Conservation (phyloP, 2,329 filamentous ascomycete genomes). For the Aspergillus carbonarius region DNA sequence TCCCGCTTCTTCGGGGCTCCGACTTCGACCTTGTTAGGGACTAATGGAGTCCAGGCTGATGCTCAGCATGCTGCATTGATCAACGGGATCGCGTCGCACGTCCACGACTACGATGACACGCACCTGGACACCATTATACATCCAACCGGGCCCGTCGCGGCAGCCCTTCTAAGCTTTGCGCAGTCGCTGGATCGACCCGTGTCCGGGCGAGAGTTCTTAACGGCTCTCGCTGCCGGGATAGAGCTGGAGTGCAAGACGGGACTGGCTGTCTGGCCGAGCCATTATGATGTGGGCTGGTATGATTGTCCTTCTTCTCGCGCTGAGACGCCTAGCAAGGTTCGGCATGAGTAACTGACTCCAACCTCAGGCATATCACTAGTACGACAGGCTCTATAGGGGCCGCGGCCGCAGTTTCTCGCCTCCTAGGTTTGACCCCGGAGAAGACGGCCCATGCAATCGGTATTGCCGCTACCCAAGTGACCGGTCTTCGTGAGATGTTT, state of each 20-base stretch:
- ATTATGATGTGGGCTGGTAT: slow-evolving; percentile 56
- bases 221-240: slow-evolving; percentile 53
- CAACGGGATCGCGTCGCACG: slow-evolving; percentile 57
- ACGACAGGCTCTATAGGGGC: slow-evolving; percentile 55
- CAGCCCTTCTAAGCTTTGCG: slow-evolving; percentile 47
- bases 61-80: slow-evolving; percentile 53
- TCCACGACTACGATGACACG: slow-evolving; percentile 59
- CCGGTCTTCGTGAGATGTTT: slow-evolving; percentile 56
- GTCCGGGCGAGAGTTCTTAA: slow-evolving; percentile 50
- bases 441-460: slow-evolving; percentile 54
- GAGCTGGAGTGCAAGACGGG: slow-evolving; percentile 56
- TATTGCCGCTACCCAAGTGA: slow-evolving; percentile 54
- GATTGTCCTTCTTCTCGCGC: not conserved
- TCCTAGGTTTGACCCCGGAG: slow-evolving; percentile 42
- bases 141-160: slow-evolving; percentile 53
- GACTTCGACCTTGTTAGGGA: slow-evolving; percentile 40
- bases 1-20: slow-evolving; percentile 38
- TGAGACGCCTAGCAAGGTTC: not conserved
- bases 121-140: slow-evolving; percentile 59
- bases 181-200: slow-evolving; percentile 39
- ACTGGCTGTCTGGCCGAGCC: slow-evolving; percentile 53
- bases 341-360: not conserved
- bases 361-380: slow-evolving; percentile 49
- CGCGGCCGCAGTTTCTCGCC: slow-evolving; percentile 52
- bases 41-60: slow-evolving; percentile 32